Evolutionary conservation across 305 asterid genomes (phyloP), one percentile per base, ranked within the genome.

Genomic region (Rubia occidens): DNA sequence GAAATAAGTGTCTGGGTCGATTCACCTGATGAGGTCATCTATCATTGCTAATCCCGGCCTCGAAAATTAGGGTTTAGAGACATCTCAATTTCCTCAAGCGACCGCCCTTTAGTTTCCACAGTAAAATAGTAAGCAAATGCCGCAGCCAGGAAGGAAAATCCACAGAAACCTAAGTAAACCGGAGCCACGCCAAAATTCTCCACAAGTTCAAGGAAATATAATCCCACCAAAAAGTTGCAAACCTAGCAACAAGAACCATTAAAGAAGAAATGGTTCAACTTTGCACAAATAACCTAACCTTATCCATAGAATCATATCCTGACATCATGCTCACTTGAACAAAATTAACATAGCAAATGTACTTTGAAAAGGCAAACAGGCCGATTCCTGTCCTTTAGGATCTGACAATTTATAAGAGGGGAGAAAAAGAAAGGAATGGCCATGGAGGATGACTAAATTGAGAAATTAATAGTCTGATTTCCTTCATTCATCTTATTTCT

Each of bases 51-150:
- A 43, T 55, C 68, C 68, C 64, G 63, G 13, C 72, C 78, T 44
- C 18, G 82, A 49, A 72, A 67, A 60, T 55, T 72, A 67, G 79
- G 78, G 65, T 80, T 79, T 32, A 87, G 78, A 17, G 95, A 85
- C 76, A 84, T 78, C 85, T 88, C 95, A 14, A 91, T 91, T 83
- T 91, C 97, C 78, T 91, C 97, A 18, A 89, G 93, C 21, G 96
- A 87, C 45, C 87, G 81, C 24, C 97, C 96, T 80, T 79, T 87
- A 7, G 97, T 91, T 78, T 91, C 97, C 11, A 87, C 86, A 5
- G 82, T 79, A 42, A 84, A 89, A 60, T 67, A 76, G 78, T 75
- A 85, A 8, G 89, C 82, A 75, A 89, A 91, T 43, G 84, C 75
- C 67, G 96, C 91, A 29, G 93, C 95, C 65, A 87, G 69, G 82